These are phyloP conservation scores for Escallonia herrerae DNA, from an alignment of 129 eudicot species.

Conservation along the genomic window DNA sequence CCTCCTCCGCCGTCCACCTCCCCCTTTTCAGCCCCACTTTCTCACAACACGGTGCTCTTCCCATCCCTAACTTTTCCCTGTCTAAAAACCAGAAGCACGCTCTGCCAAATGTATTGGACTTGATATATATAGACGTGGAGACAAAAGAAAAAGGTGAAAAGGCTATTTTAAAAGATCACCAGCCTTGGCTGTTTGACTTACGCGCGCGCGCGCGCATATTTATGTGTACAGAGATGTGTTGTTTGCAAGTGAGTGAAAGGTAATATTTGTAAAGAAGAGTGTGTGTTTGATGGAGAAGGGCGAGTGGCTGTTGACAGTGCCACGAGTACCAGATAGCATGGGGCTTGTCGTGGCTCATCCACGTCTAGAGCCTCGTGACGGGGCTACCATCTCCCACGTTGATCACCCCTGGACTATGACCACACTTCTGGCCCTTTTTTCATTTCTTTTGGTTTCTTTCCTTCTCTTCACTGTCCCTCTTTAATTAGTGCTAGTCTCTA, in stretches of 20 bases:
- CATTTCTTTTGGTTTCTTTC: too few relatives aligned
- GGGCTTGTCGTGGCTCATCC: constrained; percentile 51
- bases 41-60: constrained; percentile 88
- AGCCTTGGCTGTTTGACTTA: background rate
- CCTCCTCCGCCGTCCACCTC: constrained; percentile 92
- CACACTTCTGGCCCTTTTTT: background rate
- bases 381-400: constrained; percentile 55
- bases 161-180: background rate
- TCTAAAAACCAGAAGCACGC: background rate
- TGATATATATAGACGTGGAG: background rate
- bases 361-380: constrained; percentile 41
- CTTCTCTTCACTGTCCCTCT: too few relatives aligned
- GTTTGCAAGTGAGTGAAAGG: too few relatives aligned
- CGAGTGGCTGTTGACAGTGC: constrained; percentile 28
- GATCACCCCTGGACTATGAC: constrained; percentile 6
- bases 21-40: constrained; percentile 77
- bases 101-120: background rate
- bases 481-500: too few relatives aligned
- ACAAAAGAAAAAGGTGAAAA: background rate
- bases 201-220: background rate
- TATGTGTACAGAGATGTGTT: too few relatives aligned
- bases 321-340: constrained; percentile 23
- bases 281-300: constrained; percentile 4
- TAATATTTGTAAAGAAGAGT: background rate
- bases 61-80: constrained; percentile 31